Evolutionary conservation across 164 flowering plant species (phyloP), one percentile per base, ranked within the genome.

Genomic region (Buxus sempervirens): DNA sequence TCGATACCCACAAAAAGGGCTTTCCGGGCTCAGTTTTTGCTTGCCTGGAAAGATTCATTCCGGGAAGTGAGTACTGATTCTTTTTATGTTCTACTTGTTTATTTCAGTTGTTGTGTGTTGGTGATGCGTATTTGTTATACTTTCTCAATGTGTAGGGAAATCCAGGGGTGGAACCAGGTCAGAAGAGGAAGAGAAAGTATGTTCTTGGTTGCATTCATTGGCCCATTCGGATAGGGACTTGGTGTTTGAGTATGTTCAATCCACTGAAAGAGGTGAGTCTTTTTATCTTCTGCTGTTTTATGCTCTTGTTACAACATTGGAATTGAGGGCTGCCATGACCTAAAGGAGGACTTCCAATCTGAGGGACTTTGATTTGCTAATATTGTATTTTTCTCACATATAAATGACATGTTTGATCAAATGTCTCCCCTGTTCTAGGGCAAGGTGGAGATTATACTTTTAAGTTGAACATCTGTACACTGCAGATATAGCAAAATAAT

Each of bases 201-300:
- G 79, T 57, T 70, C 82, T 63, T 89, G 96, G 96, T 76, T 89
- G 60, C 82, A 85, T 70, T 70, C 83, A 0, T 75, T 89, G 79
- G 88, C 92, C 0, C 82, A 77, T 54, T 63, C 92, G 4, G 75
- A 82, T 1, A 84, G 62, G 60, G 77, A 81, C 68, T 28, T 89
- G 74, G 89, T 76, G 53, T 90, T 76, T 69, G 90, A 90, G 73
- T 90, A 90, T 69, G 96, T 90, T 58, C 66, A 70, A 41, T 86
- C 92, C 0, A 90, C 96, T 0, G 96, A 90, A 79, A 86, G 96
- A 67, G 96, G 96, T 88, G 26, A 74, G 78, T n/a, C 5, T 49
- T 0, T n/a, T 32, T 32, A 32, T 45, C 9, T 21, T 51, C 2
- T 62, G 22, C 5, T 41, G n/a, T n/a, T 54, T 12, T 58, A 42